phyloP scores from a whole-genome alignment of 108 stramenopile species.

The Skeletonema tropicum region DNA sequence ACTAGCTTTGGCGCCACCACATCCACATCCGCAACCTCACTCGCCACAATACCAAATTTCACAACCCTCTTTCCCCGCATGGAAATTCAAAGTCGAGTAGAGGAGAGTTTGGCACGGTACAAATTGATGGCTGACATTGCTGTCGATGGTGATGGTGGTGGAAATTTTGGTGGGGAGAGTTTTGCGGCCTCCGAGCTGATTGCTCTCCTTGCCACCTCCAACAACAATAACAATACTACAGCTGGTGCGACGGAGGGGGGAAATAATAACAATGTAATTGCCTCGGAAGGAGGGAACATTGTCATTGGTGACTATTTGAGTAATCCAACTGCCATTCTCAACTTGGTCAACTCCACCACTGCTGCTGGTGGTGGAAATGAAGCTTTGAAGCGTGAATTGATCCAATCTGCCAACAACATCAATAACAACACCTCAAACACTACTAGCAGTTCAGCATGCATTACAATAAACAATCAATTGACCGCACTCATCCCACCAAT shows the following conservation, averaged over 20 bases:
- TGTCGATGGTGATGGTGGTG: not conserved
- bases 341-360: not conserved
- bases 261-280: not conserved
- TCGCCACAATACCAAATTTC: slow-evolving; percentile 43
- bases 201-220: not conserved
- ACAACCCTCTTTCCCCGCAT: slow-evolving; percentile 43
- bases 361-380: not conserved
- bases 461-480: slow-evolving; percentile 28
- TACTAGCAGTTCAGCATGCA: slow-evolving; percentile 29
- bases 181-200: slow-evolving; percentile 18
- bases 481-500: slow-evolving; percentile 54
- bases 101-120: not conserved
- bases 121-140: not conserved
- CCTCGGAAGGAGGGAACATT: not conserved
- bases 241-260: no score
- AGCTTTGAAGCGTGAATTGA: not conserved
- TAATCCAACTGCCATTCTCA: slow-evolving; percentile 22
- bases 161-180: not conserved
- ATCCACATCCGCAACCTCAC: no score
- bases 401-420: not conserved
- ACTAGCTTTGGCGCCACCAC: no score
- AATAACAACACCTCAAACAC: slow-evolving; percentile 10
- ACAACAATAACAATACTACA: no score
- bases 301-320: slow-evolving; percentile 11
- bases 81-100: slow-evolving; percentile 11